Percentiles rank a stretch among this genome's conserved stretches.
These are phyloP conservation scores for Tuctoria greenei DNA, from an alignment of 176 grass and related monocot genomes.

Conservation along the genomic window DNA sequence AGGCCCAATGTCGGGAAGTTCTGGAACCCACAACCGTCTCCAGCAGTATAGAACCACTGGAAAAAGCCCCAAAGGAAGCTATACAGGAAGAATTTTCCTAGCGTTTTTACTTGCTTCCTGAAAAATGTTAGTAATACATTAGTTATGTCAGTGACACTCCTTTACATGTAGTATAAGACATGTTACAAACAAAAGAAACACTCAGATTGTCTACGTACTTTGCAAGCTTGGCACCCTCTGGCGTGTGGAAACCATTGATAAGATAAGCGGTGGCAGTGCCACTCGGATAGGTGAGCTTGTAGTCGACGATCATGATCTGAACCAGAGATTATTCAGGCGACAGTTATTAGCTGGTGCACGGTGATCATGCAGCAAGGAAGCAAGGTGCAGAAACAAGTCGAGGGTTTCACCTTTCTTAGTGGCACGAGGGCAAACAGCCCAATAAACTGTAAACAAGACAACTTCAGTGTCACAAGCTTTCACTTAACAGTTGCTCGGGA, in stretches of 20 bases:
- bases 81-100: slow-evolving; percentile 60
- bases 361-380: neutral
- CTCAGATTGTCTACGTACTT: slow-evolving; percentile 47
- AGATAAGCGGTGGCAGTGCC: slow-evolving; percentile 84
- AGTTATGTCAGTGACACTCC: neutral
- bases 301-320: slow-evolving; percentile 90
- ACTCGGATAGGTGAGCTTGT: slow-evolving; percentile 83
- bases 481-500: neutral
- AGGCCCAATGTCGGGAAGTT: slow-evolving; percentile 66
- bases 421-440: slow-evolving; percentile 53
- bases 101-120: slow-evolving; percentile 69
- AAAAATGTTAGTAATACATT: neutral
- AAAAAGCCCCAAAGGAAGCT: slow-evolving; percentile 89
- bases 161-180: neutral
- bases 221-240: slow-evolving; percentile 57
- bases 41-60: slow-evolving; percentile 94
- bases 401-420: slow-evolving; percentile 46
- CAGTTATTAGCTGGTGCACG: neutral
- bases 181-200: neutral
- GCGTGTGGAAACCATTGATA: slow-evolving; percentile 90
- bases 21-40: slow-evolving; percentile 53
- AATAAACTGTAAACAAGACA: neutral
- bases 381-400: neutral
- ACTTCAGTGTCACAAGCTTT: neutral
- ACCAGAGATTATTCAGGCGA: neutral